Conservation (phyloP, 1,139 yeast species). For the Saccharomyces hybrid region DNA sequence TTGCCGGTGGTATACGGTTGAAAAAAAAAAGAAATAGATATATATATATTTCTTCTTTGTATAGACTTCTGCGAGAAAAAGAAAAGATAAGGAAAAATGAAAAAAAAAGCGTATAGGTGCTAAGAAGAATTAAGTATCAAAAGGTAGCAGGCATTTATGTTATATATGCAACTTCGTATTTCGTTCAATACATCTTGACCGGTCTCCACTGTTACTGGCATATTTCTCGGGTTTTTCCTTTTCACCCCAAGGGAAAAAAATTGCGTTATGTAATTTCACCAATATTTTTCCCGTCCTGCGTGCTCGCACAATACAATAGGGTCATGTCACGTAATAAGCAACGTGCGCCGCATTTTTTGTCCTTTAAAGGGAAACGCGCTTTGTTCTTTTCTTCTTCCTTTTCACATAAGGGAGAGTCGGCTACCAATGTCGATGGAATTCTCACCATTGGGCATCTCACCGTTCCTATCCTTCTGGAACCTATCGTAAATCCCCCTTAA, state of each 20-base stretch:
- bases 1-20: not conserved
- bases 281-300: not conserved
- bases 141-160: not conserved
- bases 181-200: not conserved
- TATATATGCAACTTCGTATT: not conserved
- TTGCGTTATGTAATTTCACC: not conserved
- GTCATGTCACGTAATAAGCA: not conserved
- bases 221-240: not conserved
- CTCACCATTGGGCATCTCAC: constrained; percentile 82
- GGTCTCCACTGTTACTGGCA: not conserved
- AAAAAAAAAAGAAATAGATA: not conserved
- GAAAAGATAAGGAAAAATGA: not conserved
- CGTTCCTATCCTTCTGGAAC: constrained; percentile 74
- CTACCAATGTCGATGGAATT: constrained; percentile 83
- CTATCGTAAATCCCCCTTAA: constrained; percentile 58
- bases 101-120: not conserved
- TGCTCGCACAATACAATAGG: not conserved
- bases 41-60: not conserved
- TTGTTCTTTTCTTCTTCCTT: not conserved
- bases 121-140: not conserved
- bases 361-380: not conserved
- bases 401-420: constrained; percentile 32
- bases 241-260: not conserved
- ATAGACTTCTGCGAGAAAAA: not conserved
- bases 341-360: not conserved